Conservation (phyloP, 2,329 filamentous ascomycete species). For the Calonectria pauciramosa region DNA sequence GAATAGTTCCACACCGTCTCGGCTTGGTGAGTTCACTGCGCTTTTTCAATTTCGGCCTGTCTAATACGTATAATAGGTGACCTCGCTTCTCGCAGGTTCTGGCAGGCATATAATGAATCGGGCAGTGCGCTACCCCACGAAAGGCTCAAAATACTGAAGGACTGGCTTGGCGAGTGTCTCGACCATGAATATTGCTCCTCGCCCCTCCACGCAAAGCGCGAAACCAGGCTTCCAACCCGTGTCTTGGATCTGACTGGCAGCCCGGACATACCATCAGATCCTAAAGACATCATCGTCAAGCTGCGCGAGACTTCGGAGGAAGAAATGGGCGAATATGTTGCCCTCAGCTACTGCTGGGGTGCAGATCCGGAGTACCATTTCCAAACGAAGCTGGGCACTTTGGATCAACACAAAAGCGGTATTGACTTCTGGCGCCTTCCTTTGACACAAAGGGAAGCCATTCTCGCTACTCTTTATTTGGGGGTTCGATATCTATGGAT, state of each 20-base stretch:
- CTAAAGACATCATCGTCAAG: not conserved
- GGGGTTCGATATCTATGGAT: conserved; percentile 33
- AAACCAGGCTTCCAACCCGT: not conserved
- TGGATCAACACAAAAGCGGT: not conserved
- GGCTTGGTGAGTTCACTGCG: not conserved
- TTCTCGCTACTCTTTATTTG: conserved; percentile 13
- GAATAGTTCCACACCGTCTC: conserved; percentile 4
- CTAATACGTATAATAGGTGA: not conserved
- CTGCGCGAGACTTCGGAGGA: not conserved
- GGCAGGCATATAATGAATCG: not conserved
- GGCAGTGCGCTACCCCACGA: not conserved
- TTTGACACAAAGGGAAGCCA: conserved; percentile 25
- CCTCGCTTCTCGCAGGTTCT: conserved; percentile 10
- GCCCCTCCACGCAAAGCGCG: not conserved
- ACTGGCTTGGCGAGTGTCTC: not conserved
- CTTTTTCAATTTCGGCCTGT: not conserved
- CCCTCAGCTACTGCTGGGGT: conserved; percentile 13
- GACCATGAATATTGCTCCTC: not conserved
- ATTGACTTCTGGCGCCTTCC: conserved; percentile 17
- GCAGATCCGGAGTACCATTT: conserved; percentile 4
- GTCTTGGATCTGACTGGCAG: conserved; percentile 6
- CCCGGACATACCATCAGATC: not conserved
- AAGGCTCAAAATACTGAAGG: not conserved
- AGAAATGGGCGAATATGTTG: not conserved
- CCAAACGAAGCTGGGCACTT: not conserved